phyloP scores from a whole-genome alignment of 78 protist genomes.

The Dictyostelium brefeldianum region DNA sequence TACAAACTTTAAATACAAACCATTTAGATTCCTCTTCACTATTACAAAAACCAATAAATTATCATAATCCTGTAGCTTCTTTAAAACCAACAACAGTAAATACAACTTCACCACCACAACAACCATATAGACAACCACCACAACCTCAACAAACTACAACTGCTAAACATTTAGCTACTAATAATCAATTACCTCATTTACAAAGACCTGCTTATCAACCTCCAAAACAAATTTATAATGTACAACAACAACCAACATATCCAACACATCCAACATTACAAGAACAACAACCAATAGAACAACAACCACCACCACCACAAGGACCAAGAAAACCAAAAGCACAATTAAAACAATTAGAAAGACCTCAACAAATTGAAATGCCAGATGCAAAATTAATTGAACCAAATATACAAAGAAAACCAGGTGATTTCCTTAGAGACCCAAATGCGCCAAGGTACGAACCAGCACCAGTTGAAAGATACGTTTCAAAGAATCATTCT shows the following conservation, averaged over 20 bases:
- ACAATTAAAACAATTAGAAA: not conserved
- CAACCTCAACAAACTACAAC: not conserved
- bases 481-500: not conserved
- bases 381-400: not conserved
- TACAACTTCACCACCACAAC: not conserved
- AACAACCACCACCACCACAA: not conserved
- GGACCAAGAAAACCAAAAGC: slow-evolving; percentile 13
- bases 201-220: not conserved
- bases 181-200: not conserved
- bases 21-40: not conserved
- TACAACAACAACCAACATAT: not conserved
- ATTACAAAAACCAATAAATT: slow-evolving; percentile 9
- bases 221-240: not conserved
- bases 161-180: not conserved
- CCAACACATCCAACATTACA: not conserved
- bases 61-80: not conserved
- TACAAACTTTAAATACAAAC: slow-evolving; percentile 1
- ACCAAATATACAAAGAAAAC: not conserved
- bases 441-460: slow-evolving; percentile 10
- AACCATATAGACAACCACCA: not conserved
- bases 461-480: not conserved
- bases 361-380: not conserved
- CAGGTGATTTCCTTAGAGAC: not conserved
- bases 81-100: not conserved
- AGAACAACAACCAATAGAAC: not conserved